Evolutionary conservation across 1,284 basidiomycete genomes (phyloP).

Genomic region (Boletus semigastroideus): DNA sequence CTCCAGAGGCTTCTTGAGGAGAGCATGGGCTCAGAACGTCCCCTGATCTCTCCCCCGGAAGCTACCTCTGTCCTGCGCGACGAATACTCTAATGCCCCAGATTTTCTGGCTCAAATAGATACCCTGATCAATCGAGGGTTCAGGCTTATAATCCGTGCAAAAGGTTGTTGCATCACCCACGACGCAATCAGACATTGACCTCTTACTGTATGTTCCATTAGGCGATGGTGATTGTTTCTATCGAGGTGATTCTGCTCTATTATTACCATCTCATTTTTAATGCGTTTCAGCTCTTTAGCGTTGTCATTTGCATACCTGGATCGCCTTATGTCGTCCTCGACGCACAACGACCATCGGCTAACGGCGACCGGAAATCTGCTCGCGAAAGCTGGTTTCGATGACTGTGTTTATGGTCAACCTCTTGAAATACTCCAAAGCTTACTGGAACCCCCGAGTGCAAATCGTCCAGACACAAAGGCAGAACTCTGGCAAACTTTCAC

Average conservation of each 20-base stretch:
- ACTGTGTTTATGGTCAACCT: slow-evolving; percentile 56
- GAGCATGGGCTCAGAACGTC: slow-evolving; percentile 43
- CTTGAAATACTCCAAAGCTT: slow-evolving; percentile 51
- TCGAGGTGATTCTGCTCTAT: slow-evolving; percentile 49
- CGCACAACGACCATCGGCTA: slow-evolving; percentile 42
- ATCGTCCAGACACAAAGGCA: slow-evolving; percentile 17
- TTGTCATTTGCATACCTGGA: slow-evolving; percentile 70
- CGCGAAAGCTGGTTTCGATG: slow-evolving; percentile 63
- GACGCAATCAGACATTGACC: slow-evolving; percentile 7
- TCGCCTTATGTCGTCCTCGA: slow-evolving; percentile 49
- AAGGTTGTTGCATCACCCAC: slow-evolving; percentile 48
- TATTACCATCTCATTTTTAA: slow-evolving; percentile 23
- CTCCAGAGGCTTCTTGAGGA: slow-evolving; percentile 49
- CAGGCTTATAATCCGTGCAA: slow-evolving; percentile 61
- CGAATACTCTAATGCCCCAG: slow-evolving; percentile 62
- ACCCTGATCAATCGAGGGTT: slow-evolving; percentile 58
- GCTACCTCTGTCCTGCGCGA: slow-evolving; percentile 51
- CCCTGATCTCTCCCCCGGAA: slow-evolving; percentile 50
- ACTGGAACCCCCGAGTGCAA: slow-evolving; percentile 40
- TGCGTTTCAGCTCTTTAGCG: slow-evolving; percentile 46
- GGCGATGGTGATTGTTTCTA: slow-evolving; percentile 85
- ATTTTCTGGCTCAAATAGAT: slow-evolving; percentile 69
- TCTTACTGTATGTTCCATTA: slow-evolving; percentile 23
- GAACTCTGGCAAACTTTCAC: slow-evolving; percentile 53
- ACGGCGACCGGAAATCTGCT: slow-evolving; percentile 59